Percentiles rank a stretch among this genome's conserved stretches.
Conservation (phyloP, 345 rosid species). For the Aurinia saxatilis region DNA sequence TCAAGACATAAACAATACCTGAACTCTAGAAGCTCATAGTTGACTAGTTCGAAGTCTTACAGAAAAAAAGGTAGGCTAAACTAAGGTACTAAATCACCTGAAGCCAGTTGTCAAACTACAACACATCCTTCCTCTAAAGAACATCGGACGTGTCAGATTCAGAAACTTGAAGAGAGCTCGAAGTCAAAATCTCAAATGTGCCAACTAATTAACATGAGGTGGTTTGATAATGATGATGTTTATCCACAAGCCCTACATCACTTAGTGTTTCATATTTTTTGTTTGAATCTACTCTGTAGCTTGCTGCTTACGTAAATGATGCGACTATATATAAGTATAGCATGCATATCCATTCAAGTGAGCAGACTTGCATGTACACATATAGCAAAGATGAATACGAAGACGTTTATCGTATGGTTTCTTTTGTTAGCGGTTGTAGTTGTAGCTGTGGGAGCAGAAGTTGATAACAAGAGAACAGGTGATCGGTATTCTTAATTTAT, state of each 20-base stretch:
- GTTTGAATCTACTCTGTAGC: background rate
- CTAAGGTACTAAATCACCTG: background rate
- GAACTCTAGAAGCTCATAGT: too few relatives aligned
- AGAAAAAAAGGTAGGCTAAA: background rate
- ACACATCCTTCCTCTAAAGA: background rate
- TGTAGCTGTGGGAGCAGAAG: slow-evolving; percentile 8
- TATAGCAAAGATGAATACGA: slow-evolving; percentile 12
- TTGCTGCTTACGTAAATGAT: background rate
- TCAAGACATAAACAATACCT: background rate
- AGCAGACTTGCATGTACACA: background rate
- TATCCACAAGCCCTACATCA: background rate
- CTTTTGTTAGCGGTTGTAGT: slow-evolving; percentile 19
- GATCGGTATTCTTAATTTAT: background rate
- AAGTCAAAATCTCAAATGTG: background rate
- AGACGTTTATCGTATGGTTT: slow-evolving; percentile 17
- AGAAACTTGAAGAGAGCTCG: background rate
- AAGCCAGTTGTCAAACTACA: background rate
- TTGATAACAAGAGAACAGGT: background rate
- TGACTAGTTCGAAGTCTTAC: background rate
- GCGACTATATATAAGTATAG: slow-evolving; percentile 12
- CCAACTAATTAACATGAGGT: background rate
- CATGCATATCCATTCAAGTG: background rate
- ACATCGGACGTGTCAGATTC: slow-evolving; percentile 2
- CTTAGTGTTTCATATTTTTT: background rate
- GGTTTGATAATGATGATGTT: background rate